Conservation (phyloP, 805 yeast species). For the Candida chilensis region DNA sequence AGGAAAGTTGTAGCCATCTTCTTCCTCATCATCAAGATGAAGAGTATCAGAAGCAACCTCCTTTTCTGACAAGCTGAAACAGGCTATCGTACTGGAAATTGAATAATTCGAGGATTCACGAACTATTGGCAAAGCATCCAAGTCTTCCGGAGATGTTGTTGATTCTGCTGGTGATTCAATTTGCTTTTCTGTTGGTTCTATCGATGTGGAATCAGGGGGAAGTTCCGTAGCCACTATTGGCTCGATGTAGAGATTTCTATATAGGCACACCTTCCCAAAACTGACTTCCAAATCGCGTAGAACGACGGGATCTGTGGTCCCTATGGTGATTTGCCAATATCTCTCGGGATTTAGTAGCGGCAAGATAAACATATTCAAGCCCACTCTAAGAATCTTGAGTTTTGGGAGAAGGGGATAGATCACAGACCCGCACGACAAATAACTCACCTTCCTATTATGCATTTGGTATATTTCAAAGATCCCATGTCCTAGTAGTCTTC, state of each 20-base stretch:
- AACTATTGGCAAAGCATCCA: neutral
- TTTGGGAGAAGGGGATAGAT: constrained; percentile 69
- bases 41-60: constrained; percentile 14
- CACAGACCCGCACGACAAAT: constrained; percentile 58
- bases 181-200: neutral
- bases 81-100: constrained; percentile 12
- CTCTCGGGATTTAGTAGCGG: constrained; percentile 69
- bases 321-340: constrained; percentile 52
- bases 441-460: constrained; percentile 47
- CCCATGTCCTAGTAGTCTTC: constrained; percentile 53
- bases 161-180: neutral
- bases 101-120: neutral
- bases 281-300: constrained; percentile 21
- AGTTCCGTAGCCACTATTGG: neutral
- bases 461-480: constrained; percentile 49
- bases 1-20: constrained; percentile 1
- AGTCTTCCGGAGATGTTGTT: neutral
- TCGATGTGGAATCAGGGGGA: neutral
- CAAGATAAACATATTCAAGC: constrained; percentile 40
- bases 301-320: constrained; percentile 15
- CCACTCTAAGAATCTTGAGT: constrained; percentile 45
- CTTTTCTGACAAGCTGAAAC: constrained; percentile 12
- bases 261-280: constrained; percentile 28
- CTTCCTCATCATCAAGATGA: constrained; percentile 2
- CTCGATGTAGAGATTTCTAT: constrained; percentile 24